phyloP scores from a whole-genome alignment of 306 rosid species.

The Dryas alaskensis region DNA sequence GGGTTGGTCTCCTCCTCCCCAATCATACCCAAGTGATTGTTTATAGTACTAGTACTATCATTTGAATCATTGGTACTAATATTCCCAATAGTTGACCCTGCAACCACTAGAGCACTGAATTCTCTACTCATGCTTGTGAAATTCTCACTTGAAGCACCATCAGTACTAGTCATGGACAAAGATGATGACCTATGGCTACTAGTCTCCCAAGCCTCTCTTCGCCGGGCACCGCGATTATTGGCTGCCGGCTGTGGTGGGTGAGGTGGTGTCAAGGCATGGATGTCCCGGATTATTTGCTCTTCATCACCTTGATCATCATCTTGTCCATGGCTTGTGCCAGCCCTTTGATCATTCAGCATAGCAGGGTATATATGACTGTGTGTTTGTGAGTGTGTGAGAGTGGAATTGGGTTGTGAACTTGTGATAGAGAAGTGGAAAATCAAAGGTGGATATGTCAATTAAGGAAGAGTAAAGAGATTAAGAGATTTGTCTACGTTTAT shows the following conservation, averaged over 20 bases:
- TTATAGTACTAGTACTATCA: neutral
- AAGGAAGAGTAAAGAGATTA: neutral
- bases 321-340: conserved; percentile 30
- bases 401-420: neutral
- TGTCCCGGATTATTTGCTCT: conserved; percentile 58
- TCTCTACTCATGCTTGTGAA: conserved; percentile 87
- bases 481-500: neutral
- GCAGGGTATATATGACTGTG: neutral
- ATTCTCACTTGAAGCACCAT: conserved; percentile 55
- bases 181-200: conserved; percentile 56
- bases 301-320: conserved; percentile 35
- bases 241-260: conserved; percentile 20
- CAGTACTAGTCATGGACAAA: conserved; percentile 52
- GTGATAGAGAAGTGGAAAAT: neutral
- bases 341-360: conserved; percentile 50
- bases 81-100: conserved; percentile 62
- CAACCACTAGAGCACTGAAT: conserved; percentile 85
- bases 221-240: conserved; percentile 35
- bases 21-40: conserved; percentile 54
- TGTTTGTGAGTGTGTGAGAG: neutral
- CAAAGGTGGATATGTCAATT: neutral
- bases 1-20: conserved; percentile 86
- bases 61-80: conserved; percentile 4
- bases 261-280: conserved; percentile 80
- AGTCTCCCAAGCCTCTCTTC: conserved; percentile 60